These are phyloP conservation scores for Oidiodendron maius DNA, from an alignment of 495 filamentous ascomycete genomes.

Conservation along the genomic window DNA sequence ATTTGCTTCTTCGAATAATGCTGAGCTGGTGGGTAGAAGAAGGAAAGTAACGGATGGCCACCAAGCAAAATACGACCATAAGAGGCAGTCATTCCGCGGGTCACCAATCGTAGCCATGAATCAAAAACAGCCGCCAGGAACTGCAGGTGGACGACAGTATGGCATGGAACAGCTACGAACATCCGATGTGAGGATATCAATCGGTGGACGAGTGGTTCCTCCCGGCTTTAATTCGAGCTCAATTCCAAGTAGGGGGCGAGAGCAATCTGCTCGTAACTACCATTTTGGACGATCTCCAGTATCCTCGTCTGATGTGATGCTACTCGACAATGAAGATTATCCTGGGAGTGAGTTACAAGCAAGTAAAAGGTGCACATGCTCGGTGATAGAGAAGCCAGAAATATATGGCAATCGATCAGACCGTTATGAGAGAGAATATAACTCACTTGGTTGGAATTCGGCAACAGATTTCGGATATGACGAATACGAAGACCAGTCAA, in stretches of 20 bases:
- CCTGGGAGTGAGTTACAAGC: background rate
- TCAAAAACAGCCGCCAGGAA: background rate
- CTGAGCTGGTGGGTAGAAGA: conserved; percentile 19
- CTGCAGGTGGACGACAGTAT: background rate
- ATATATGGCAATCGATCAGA: background rate
- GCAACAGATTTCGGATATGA: background rate
- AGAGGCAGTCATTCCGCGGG: conserved; percentile 1
- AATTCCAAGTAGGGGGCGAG: background rate
- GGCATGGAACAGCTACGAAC: background rate
- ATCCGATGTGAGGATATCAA: conserved; percentile 20
- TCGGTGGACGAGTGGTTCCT: conserved; percentile 13
- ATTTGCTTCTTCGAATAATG: conserved; percentile 8
- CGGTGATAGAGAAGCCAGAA: background rate
- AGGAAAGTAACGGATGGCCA: conserved; percentile 12
- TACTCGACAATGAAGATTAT: conserved; percentile 13
- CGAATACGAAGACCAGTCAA: background rate
- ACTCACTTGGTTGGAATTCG: background rate
- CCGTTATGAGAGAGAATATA: background rate
- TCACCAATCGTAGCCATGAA: conserved; percentile 6
- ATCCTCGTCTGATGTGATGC: conserved; percentile 19
- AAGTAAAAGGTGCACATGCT: background rate
- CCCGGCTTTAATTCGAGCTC: conserved; percentile 20
- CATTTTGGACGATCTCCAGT: background rate
- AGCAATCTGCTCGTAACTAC: background rate
- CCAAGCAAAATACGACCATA: conserved; percentile 9